These are phyloP conservation scores for Pseudogymnoascus sp. DNA, from an alignment of 2,329 filamentous ascomycete genomes.

Conservation along the genomic window DNA sequence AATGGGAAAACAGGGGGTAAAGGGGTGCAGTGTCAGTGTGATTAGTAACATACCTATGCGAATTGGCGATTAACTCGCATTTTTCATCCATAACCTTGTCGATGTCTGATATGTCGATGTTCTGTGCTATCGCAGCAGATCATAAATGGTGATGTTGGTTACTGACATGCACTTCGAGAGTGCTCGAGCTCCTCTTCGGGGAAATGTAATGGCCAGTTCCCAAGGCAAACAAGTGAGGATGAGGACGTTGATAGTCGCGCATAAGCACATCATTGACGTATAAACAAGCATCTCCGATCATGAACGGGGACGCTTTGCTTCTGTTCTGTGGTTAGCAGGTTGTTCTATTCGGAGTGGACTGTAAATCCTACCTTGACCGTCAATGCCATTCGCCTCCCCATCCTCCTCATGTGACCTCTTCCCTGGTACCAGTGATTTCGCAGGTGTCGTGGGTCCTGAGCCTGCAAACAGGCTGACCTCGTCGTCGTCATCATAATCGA, in stretches of 20 bases:
- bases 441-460: slow-evolving; percentile 11
- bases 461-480: slow-evolving; percentile 21
- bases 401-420: slow-evolving; percentile 13
- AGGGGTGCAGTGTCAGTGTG: slow-evolving; percentile 1
- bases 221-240: not conserved
- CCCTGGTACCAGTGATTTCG: not conserved
- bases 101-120: not conserved
- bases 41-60: slow-evolving; percentile 3
- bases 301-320: slow-evolving; percentile 26
- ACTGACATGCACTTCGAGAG: not conserved
- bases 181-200: not conserved
- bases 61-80: slow-evolving; percentile 5
- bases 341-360: not conserved
- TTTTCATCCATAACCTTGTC: not conserved
- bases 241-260: not conserved
- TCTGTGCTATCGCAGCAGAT: not conserved
- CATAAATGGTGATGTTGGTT: not conserved
- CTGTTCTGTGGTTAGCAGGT: slow-evolving; percentile 20
- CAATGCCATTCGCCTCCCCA: slow-evolving; percentile 23
- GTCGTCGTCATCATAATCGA: slow-evolving; percentile 27
- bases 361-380: slow-evolving; percentile 19
- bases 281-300: slow-evolving; percentile 14
- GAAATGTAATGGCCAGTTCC: not conserved
- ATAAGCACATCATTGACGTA: slow-evolving; percentile 5
- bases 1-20: not conserved